phyloP scores from a whole-genome alignment of 371 early-diverging fungal species.

The Mortierella sp. region DNA sequence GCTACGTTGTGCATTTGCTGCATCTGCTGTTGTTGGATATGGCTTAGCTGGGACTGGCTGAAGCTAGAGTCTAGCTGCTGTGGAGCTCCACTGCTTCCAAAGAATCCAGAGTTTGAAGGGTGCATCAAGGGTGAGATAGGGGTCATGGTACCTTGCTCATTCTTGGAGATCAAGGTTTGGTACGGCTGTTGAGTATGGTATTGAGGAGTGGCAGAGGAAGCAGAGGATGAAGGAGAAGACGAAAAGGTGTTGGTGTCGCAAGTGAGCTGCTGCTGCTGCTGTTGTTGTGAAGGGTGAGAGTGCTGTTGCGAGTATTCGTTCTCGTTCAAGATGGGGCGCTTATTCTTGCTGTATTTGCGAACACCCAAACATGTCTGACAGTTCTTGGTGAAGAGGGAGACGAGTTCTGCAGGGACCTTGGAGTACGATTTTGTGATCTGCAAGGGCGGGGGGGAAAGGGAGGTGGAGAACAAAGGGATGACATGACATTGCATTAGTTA shows the following conservation, averaged over 20 bases:
- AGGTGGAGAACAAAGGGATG: background rate
- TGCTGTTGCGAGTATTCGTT: slow-evolving; percentile 39
- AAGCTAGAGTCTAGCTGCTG: slow-evolving; percentile 8
- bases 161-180: slow-evolving; percentile 21
- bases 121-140: slow-evolving; percentile 42
- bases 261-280: slow-evolving; percentile 15
- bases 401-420: slow-evolving; percentile 50
- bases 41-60: slow-evolving; percentile 8
- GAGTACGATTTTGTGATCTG: slow-evolving; percentile 53
- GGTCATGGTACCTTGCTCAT: slow-evolving; percentile 36
- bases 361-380: slow-evolving; percentile 50
- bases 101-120: slow-evolving; percentile 33
- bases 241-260: slow-evolving; percentile 17
- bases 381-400: slow-evolving; percentile 53
- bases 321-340: slow-evolving; percentile 47
- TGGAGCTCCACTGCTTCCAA: slow-evolving; percentile 9
- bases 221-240: slow-evolving; percentile 12
- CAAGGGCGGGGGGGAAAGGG: background rate
- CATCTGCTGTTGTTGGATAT: slow-evolving; percentile 30
- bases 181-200: slow-evolving; percentile 28
- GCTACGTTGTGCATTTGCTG: slow-evolving; percentile 32
- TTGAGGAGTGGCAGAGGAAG: slow-evolving; percentile 15
- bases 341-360: slow-evolving; percentile 53
- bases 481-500: no score
- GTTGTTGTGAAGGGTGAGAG: slow-evolving; percentile 14